Base-by-base conservation (phyloP, 371 early-diverging fungal genomes). In the Mucor velutinosus region DNA sequence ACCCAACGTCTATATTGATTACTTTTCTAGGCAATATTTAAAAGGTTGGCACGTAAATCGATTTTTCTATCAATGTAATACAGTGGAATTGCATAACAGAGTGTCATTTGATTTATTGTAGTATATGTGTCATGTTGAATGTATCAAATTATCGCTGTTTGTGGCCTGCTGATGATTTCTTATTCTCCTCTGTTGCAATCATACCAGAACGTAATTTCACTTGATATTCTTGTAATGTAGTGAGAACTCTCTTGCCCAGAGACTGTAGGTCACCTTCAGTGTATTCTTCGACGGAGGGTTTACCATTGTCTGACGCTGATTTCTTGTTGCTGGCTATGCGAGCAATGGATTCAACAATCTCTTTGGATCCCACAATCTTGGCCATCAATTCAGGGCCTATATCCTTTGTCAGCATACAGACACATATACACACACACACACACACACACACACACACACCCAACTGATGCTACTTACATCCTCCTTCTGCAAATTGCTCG, bases 401-500 rank as follows among this genome's bases (percentile, higher is more conserved):
- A 35, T 17, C 6, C 4, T 21, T 7, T 19, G 33, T 33, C 17
- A 39, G 11, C 8, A 41, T 57, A 12, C 21, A 41, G 5, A n/a
- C 37, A 14, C 4, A n/a, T n/a, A n/a, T n/a, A n/a, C 14, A 14
- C 14, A 60, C 21, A 19, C 39, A 11, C 4, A 17, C 6, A 6
- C 7, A n/a, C n/a, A n/a, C n/a, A n/a, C 14, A 14, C 14, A 60
- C 21, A 19, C 39, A 11, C 4, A 17, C 6, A 6, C 7, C 11
- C 12, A 51, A 0, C 12, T 11, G 1, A 1, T 4, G 6, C 27
- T 29, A 27, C 29, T 65, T 75, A 81, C 89, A 85, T 55, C 70
- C 79, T 14, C 87, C 88, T 66, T 93, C 93, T 62, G 92, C 70
- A 69, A 94, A 90, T 78, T 94, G 93, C 27, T 93, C 89, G 63